Percentiles rank a stretch among this genome's conserved stretches.
phyloP scores from a whole-genome alignment of 768 basidiomycete genomes.

The Leucogyrophana mollusca region DNA sequence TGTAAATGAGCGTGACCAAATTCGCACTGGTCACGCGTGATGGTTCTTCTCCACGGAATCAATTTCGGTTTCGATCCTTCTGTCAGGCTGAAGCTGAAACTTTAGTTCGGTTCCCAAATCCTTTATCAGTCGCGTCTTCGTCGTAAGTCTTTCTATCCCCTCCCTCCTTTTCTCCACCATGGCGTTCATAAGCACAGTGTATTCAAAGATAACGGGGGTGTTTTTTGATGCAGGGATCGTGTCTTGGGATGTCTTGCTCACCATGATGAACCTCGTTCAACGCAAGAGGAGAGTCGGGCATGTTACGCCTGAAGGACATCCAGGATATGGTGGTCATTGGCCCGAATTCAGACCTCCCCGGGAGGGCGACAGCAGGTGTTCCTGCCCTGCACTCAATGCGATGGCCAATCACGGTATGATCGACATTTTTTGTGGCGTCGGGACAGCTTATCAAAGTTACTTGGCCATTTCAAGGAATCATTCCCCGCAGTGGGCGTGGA shows the following conservation, averaged over 20 bases:
- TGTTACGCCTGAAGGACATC: conserved; percentile 53
- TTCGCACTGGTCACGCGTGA: too few species aligned
- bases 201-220: conserved; percentile 4
- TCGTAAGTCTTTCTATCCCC: background rate
- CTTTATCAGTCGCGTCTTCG: too few species aligned
- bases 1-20: too few species aligned
- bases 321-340: conserved; percentile 64
- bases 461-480: conserved; percentile 30
- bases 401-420: conserved; percentile 80
- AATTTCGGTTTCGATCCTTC: too few species aligned
- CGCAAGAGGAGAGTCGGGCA: conserved; percentile 50
- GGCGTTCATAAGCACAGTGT: conserved; percentile 11
- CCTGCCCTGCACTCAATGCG: conserved; percentile 76
- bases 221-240: conserved; percentile 28
- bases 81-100: too few species aligned
- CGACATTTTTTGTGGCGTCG: background rate
- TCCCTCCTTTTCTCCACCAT: background rate
- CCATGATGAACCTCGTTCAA: conserved; percentile 49
- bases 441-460: background rate
- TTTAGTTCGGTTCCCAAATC: too few species aligned
- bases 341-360: conserved; percentile 59
- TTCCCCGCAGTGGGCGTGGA: conserved; percentile 65
- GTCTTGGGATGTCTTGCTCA: conserved; percentile 52
- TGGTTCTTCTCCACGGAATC: too few species aligned
- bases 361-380: conserved; percentile 66